phyloP scores from a whole-genome alignment of 176 grass and related monocot species.

The Phoenix dactylifera region DNA sequence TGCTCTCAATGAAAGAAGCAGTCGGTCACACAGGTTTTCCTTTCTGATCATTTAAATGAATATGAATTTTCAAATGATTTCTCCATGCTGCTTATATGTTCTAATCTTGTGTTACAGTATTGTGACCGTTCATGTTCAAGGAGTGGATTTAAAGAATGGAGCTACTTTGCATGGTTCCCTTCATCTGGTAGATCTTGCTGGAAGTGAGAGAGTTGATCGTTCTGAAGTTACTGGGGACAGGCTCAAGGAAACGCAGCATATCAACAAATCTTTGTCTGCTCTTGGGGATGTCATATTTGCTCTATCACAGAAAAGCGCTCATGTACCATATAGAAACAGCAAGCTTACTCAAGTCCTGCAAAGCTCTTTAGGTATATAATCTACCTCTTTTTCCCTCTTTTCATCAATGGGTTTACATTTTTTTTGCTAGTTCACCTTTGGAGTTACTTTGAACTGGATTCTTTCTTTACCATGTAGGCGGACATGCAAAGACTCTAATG shows the following conservation, averaged over 20 bases:
- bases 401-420: not conserved
- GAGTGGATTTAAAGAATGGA: constrained; percentile 45
- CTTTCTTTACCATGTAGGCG: constrained; percentile 34
- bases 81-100: not conserved
- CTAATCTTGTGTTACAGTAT: constrained; percentile 36
- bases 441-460: constrained; percentile 10
- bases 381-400: constrained; percentile 19
- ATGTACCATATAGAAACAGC: constrained; percentile 83
- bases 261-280: constrained; percentile 79
- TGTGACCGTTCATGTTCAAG: constrained; percentile 65
- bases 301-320: constrained; percentile 58
- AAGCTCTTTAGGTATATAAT: constrained; percentile 65
- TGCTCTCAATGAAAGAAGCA: constrained; percentile 88
- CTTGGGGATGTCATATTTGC: constrained; percentile 86
- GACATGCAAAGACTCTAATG: constrained; percentile 87
- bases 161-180: constrained; percentile 50
- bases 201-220: constrained; percentile 71
- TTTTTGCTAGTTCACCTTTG: not conserved
- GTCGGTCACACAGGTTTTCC: constrained; percentile 77
- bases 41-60: not conserved
- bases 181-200: constrained; percentile 87
- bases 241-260: constrained; percentile 85
- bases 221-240: constrained; percentile 74
- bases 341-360: constrained; percentile 92
- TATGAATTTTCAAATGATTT: too few species aligned